phyloP scores from a whole-genome alignment of 257 asterid species.

The Orobanche coerulescens region DNA sequence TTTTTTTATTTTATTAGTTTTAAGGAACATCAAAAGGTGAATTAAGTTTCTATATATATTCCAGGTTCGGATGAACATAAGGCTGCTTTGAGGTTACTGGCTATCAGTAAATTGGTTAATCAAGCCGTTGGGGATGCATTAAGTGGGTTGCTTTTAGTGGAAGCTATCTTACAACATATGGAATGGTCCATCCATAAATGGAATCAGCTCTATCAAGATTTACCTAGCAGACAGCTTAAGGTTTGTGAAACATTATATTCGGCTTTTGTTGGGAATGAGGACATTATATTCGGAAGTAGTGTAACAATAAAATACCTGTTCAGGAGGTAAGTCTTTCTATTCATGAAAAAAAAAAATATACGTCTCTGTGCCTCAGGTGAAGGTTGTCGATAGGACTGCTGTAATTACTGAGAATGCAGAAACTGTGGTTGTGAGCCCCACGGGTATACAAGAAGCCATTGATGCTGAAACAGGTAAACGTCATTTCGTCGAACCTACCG shows the following conservation, averaged over 20 bases:
- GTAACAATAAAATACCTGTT: neutral
- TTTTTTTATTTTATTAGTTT: no score
- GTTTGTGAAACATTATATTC: constrained; percentile 27
- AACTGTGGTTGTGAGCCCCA: constrained; percentile 61
- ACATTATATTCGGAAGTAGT: neutral
- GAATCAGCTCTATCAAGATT: constrained; percentile 80
- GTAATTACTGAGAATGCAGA: constrained; percentile 75
- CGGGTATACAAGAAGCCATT: constrained; percentile 73
- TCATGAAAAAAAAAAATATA: constrained; percentile 9
- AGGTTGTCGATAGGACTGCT: constrained; percentile 65
- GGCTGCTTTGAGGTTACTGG: constrained; percentile 78
- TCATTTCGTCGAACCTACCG: constrained; percentile 1
- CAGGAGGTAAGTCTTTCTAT: neutral
- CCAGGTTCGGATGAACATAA: constrained; percentile 64
- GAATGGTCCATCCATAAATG: constrained; percentile 74
- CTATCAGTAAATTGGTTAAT: constrained; percentile 71
- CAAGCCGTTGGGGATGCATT: constrained; percentile 95
- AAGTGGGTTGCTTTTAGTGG: constrained; percentile 82
- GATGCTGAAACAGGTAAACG: constrained; percentile 61
- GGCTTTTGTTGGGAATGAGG: neutral
- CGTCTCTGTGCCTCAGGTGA: constrained; percentile 46
- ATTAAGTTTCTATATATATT: constrained; percentile 10
- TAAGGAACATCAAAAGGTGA: constrained; percentile 59
- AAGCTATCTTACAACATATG: constrained; percentile 62
- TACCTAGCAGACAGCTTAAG: constrained; percentile 95